Percentiles rank a stretch among this genome's conserved stretches.
phyloP scores from a whole-genome alignment of 2,329 filamentous ascomycete genomes.

The Biscogniauxia marginata region DNA sequence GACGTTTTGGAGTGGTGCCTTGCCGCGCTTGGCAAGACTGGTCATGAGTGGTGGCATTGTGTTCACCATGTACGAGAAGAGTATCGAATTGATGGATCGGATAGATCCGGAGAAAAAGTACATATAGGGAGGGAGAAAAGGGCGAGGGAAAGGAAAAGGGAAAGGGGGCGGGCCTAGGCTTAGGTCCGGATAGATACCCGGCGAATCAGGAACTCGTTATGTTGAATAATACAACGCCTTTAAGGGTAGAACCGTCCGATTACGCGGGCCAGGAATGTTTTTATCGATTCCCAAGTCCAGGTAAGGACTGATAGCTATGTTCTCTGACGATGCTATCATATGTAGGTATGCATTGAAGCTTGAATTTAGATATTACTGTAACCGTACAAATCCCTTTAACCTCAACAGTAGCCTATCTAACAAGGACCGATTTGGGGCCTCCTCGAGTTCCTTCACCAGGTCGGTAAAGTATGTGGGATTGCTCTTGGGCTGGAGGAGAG shows the following conservation, averaged over 20 bases:
- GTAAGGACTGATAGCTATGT: no score
- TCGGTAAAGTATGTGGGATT: constrained; percentile 65
- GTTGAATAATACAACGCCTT: no score
- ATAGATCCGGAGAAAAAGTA: constrained; percentile 83
- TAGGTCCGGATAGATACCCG: no score
- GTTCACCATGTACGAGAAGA: constrained; percentile 98
- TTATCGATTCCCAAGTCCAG: no score
- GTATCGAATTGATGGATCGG: constrained; percentile 79
- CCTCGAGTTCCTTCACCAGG: constrained; percentile 60
- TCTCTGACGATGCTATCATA: no score
- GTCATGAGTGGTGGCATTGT: constrained; percentile 95
- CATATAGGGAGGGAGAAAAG: constrained; percentile 50
- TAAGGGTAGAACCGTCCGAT: no score
- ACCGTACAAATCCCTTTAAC: constrained; percentile 58
- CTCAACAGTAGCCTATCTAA: constrained; percentile 51
- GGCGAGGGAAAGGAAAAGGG: background rate
- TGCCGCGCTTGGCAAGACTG: constrained; percentile 80
- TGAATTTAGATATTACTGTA: constrained; percentile 42
- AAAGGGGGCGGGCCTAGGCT: background rate
- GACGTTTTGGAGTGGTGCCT: constrained; percentile 91
- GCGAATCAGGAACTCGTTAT: no score
- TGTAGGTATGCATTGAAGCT: no score
- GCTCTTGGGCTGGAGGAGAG: constrained; percentile 56
- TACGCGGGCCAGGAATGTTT: no score
- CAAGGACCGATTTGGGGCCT: constrained; percentile 58